Percentiles rank a stretch among this genome's conserved stretches.
Conservation (phyloP, 1,284 basidiomycete species). For the Tremellales sp. region DNA sequence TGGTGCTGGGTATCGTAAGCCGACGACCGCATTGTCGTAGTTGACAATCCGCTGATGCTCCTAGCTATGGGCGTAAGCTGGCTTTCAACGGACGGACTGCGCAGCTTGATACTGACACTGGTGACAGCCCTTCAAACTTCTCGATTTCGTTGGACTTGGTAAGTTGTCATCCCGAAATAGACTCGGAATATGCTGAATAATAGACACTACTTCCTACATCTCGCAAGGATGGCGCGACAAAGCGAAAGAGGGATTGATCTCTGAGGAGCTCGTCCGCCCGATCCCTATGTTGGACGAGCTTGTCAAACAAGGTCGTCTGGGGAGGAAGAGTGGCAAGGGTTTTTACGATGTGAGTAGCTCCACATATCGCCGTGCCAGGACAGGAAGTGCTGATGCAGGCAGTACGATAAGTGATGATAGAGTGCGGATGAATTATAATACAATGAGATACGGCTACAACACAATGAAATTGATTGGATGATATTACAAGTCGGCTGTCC, state of each 20-base stretch:
- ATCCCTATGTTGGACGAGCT: slow-evolving; percentile 52
- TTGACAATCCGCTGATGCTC: background rate
- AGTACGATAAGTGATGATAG: slow-evolving; percentile 14
- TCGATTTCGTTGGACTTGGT: slow-evolving; percentile 56
- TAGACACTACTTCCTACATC: slow-evolving; percentile 52
- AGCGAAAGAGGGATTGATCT: slow-evolving; percentile 49
- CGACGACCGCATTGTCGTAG: background rate
- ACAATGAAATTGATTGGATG: background rate
- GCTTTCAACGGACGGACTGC: background rate
- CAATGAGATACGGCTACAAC: background rate
- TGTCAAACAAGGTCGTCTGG: slow-evolving; percentile 54
- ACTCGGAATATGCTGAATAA: slow-evolving; percentile 3
- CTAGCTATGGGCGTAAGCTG: slow-evolving; percentile 47
- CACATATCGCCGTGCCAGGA: background rate
- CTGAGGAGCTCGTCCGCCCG: slow-evolving; percentile 50
- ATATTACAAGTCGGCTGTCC: too few relatives aligned
- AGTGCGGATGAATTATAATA: background rate
- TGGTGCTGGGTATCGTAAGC: slow-evolving; percentile 54
- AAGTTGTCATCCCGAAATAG: slow-evolving; percentile 23
- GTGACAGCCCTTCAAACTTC: slow-evolving; percentile 54
- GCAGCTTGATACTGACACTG: slow-evolving; percentile 3
- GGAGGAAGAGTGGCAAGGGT: slow-evolving; percentile 54
- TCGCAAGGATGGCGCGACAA: slow-evolving; percentile 55
- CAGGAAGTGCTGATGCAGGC: slow-evolving; percentile 1
- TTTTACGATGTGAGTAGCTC: slow-evolving; percentile 45